A percentile compares a stretch with the other conserved stretches of the same genome.
phyloP scores from a whole-genome alignment of 352 stramenopile species.

The Globisporangium okanoganense region DNA sequence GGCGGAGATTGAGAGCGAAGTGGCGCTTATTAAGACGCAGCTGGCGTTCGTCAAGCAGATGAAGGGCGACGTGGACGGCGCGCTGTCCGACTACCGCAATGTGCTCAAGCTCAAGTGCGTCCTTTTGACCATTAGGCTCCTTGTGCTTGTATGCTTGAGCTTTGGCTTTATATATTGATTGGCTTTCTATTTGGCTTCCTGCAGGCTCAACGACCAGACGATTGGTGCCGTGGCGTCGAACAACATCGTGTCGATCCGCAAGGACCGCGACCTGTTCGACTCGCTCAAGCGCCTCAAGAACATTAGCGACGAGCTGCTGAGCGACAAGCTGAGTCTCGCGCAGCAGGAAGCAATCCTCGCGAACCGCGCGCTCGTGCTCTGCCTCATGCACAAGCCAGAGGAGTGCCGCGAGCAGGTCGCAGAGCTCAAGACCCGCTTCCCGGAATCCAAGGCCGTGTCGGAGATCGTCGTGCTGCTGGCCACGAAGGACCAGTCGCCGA shows the following conservation, averaged over 20 bases:
- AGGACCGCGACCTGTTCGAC: conserved; percentile 75
- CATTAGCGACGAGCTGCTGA: conserved; percentile 47
- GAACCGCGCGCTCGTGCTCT: conserved; percentile 70
- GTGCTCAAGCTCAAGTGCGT: conserved; percentile 80
- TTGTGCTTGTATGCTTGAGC: background rate
- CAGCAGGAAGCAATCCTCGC: conserved; percentile 76
- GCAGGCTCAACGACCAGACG: conserved; percentile 58
- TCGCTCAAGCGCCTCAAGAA: conserved; percentile 80
- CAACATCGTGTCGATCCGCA: conserved; percentile 81
- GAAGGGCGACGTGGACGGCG: conserved; percentile 59
- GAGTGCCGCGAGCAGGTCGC: conserved; percentile 56
- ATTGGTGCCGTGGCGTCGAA: conserved; percentile 68
- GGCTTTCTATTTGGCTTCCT: background rate
- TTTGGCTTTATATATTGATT: background rate
- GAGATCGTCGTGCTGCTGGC: conserved; percentile 67
- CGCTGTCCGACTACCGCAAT: conserved; percentile 69
- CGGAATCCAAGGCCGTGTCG: conserved; percentile 42
- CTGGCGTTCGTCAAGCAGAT: conserved; percentile 79
- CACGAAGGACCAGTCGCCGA: conserved; percentile 59
- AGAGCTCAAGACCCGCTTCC: conserved; percentile 56
- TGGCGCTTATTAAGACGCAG: conserved; percentile 70
- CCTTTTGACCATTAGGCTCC: background rate
- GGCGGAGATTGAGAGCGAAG: conserved; percentile 64
- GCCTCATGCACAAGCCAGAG: conserved; percentile 75
- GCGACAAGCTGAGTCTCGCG: conserved; percentile 48